A percentile compares a stretch with the other conserved stretches of the same genome.
Evolutionary conservation across 2,329 filamentous ascomycete genomes (phyloP).

Genomic region (Rugonectria rugulosa): DNA sequence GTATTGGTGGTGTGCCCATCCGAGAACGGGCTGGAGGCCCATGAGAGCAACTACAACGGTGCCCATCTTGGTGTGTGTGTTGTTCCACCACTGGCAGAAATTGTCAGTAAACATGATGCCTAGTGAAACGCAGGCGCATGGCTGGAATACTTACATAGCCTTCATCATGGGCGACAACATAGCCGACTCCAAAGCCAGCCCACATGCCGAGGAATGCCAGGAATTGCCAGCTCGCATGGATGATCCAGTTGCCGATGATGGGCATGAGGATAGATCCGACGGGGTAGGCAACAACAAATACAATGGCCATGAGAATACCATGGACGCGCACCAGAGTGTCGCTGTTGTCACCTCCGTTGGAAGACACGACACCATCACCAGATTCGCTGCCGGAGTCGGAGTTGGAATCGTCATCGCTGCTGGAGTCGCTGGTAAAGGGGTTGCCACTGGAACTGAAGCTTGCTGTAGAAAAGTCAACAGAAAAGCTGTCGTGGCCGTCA

Average conservation of each 20-base stretch:
- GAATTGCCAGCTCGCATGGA: constrained; percentile 66
- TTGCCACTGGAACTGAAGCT: constrained; percentile 57
- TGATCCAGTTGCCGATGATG: constrained; percentile 61
- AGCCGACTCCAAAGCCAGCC: constrained; percentile 65
- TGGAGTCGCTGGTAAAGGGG: constrained; percentile 52
- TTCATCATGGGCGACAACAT: constrained; percentile 53
- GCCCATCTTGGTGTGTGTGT: constrained; percentile 64
- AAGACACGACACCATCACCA: constrained; percentile 21
- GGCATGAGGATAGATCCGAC: constrained; percentile 68
- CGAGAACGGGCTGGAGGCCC: constrained; percentile 65
- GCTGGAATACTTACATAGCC: constrained; percentile 50
- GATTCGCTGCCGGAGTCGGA: constrained; percentile 1
- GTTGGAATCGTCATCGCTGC: constrained; percentile 13
- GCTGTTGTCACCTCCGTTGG: constrained; percentile 27
- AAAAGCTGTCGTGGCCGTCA: constrained; percentile 52
- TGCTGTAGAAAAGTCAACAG: constrained; percentile 58
- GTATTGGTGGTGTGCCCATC: constrained; percentile 63
- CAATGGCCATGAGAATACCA: constrained; percentile 67
- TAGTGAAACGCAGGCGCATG: constrained; percentile 8
- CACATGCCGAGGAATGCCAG: constrained; percentile 65
- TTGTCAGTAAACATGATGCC: constrained; percentile 31
- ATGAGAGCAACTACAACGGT: constrained; percentile 62
- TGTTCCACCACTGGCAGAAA: constrained; percentile 55
- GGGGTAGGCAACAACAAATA: constrained; percentile 66
- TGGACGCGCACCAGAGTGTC: constrained; percentile 53